A percentile compares a stretch with the other conserved stretches of the same genome.
These are phyloP conservation scores for Biscutella laevigata DNA, from an alignment of 441 rosid species.

Conservation along the genomic window DNA sequence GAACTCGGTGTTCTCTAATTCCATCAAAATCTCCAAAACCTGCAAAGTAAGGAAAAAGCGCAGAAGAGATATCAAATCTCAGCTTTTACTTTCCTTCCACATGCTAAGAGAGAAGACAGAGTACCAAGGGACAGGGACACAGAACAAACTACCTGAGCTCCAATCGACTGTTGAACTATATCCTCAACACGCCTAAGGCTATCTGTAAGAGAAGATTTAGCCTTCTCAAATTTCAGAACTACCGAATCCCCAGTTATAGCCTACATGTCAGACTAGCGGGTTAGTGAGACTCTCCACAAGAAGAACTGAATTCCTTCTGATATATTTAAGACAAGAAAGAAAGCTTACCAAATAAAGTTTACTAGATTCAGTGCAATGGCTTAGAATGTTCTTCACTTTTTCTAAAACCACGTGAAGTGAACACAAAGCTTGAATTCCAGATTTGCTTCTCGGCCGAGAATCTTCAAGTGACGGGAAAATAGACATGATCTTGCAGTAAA, in stretches of 20 bases:
- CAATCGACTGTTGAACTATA: constrained; percentile 77
- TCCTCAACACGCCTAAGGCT: constrained; percentile 86
- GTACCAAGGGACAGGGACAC: not conserved
- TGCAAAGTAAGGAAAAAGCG: constrained; percentile 23
- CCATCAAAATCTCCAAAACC: constrained; percentile 72
- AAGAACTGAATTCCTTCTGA: not conserved
- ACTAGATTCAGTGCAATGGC: constrained; percentile 84
- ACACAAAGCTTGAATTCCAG: constrained; percentile 93
- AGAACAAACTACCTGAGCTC: constrained; percentile 58
- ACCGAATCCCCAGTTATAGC: constrained; percentile 97
- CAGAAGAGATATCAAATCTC: not conserved
- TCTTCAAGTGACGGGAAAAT: constrained; percentile 86
- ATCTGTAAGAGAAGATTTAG: constrained; percentile 59
- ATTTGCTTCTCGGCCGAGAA: constrained; percentile 89
- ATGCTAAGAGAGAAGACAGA: not conserved
- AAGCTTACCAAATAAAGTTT: constrained; percentile 80
- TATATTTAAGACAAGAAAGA: not conserved
- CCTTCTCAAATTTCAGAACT: constrained; percentile 78
- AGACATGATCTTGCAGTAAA: constrained; percentile 64
- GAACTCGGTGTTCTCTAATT: constrained; percentile 55
- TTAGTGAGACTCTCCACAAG: constrained; percentile 12
- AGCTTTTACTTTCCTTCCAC: not conserved
- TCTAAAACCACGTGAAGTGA: constrained; percentile 87
- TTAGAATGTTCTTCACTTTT: constrained; percentile 72
- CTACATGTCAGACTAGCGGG: constrained; percentile 32